Percentiles rank a stretch among this genome's conserved stretches.
These are phyloP conservation scores for Aspergillus tanneri DNA, from an alignment of 2,329 filamentous ascomycete genomes.

Conservation along the genomic window DNA sequence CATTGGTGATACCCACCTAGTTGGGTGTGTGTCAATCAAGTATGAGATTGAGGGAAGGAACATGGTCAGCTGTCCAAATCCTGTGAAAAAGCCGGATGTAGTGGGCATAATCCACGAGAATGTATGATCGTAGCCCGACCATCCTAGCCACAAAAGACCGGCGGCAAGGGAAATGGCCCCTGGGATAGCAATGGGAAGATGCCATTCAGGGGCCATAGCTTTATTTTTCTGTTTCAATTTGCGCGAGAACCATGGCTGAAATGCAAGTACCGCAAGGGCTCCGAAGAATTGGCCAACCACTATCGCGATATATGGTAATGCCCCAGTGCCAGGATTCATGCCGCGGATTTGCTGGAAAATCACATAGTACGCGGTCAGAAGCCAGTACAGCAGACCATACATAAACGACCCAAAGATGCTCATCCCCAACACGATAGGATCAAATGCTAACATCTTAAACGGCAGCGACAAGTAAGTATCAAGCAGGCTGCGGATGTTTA, in stretches of 20 bases:
- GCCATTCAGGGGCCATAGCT: constrained; percentile 57
- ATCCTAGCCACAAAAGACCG: constrained; percentile 70
- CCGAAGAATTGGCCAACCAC: constrained; percentile 69
- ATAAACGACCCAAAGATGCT: constrained; percentile 36
- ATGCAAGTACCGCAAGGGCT: constrained; percentile 59
- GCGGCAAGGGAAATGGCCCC: constrained; percentile 53
- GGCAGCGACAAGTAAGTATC: constrained; percentile 47
- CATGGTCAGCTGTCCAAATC: constrained; percentile 57
- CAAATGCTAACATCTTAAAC: constrained; percentile 36
- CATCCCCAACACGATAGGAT: constrained; percentile 39
- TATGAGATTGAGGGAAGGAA: constrained; percentile 60
- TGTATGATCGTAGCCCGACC: constrained; percentile 57
- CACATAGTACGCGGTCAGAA: constrained; percentile 36
- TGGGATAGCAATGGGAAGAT: constrained; percentile 52
- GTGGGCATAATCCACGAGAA: constrained; percentile 44
- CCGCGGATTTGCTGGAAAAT: constrained; percentile 57
- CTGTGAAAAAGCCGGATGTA: constrained; percentile 51
- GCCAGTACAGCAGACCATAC: constrained; percentile 26
- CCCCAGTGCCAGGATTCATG: constrained; percentile 66
- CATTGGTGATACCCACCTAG: constrained; percentile 39
- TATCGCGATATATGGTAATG: constrained; percentile 83
- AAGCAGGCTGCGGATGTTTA: constrained; percentile 46
- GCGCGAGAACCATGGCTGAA: constrained; percentile 8
- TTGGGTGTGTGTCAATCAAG: constrained; percentile 58
- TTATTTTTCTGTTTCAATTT: constrained; percentile 70